A percentile compares a stretch with the other conserved stretches of the same genome.
phyloP scores from a whole-genome alignment of 768 basidiomycete species.

The Paxillus ammoniavirescens region DNA sequence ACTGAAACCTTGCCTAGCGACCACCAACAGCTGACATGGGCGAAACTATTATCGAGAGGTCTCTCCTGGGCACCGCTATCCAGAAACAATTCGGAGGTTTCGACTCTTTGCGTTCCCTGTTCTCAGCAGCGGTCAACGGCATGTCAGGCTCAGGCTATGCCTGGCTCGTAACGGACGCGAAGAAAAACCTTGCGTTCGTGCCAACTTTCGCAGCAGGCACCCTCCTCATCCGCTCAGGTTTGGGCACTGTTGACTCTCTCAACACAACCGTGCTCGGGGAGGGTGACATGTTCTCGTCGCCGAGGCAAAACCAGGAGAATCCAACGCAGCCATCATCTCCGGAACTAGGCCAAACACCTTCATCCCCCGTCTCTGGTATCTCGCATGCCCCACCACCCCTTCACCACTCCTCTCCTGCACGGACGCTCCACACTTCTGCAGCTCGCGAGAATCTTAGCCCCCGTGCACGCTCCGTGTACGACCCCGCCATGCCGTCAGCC shows the following conservation, averaged over 20 bases:
- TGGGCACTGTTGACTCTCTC: conserved; percentile 30
- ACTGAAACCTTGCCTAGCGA: conserved; percentile 22
- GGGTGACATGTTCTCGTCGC: neutral
- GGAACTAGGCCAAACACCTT: conserved; percentile 30
- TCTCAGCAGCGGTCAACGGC: conserved; percentile 74
- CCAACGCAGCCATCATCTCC: conserved; percentile 22
- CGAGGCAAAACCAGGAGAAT: neutral
- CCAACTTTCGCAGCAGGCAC: conserved; percentile 91
- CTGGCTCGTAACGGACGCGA: conserved; percentile 79
- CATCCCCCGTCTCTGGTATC: conserved; percentile 46
- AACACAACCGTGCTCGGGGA: conserved; percentile 32
- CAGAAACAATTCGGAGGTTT: conserved; percentile 58
- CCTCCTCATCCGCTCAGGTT: conserved; percentile 68
- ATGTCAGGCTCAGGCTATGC: conserved; percentile 80
- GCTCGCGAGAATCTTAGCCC: conserved; percentile 4
- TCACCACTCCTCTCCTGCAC: conserved; percentile 29
- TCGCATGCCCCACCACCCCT: conserved; percentile 28
- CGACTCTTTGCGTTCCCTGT: conserved; percentile 66
- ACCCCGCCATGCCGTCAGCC: conserved; percentile 13
- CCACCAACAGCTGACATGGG: conserved; percentile 28
- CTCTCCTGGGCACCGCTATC: conserved; percentile 18
- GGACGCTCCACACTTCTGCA: conserved; percentile 28
- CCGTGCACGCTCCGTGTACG: conserved; percentile 27
- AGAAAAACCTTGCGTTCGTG: conserved; percentile 64
- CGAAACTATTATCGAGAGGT: conserved; percentile 18